Conservation (phyloP, 2,329 filamentous ascomycete species). For the Verticillium zaregamsianum region DNA sequence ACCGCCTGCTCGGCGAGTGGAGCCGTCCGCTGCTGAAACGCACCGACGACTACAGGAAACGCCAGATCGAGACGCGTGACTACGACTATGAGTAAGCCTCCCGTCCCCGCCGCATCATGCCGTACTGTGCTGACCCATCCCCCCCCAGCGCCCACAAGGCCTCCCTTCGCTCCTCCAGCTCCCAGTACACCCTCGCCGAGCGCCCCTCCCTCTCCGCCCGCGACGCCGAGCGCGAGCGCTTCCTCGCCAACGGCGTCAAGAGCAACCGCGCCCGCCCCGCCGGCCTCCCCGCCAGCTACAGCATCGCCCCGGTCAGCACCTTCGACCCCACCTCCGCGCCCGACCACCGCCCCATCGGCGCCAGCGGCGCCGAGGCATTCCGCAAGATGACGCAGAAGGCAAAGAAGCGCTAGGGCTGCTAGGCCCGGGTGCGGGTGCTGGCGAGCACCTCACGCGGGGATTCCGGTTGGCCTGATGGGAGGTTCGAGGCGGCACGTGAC, state of each 20-base stretch:
- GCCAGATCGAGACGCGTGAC: slow-evolving; percentile 59
- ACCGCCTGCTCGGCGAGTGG: slow-evolving; percentile 92
- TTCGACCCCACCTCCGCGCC: slow-evolving; percentile 48
- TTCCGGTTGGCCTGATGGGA: too few species aligned
- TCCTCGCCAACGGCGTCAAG: slow-evolving; percentile 51
- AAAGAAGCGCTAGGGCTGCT: slow-evolving; percentile 38
- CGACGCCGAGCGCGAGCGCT: slow-evolving; percentile 52
- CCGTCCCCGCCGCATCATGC: not conserved
- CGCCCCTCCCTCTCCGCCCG: slow-evolving; percentile 38
- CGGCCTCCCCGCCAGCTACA: slow-evolving; percentile 53
- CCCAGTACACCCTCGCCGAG: slow-evolving; percentile 47
- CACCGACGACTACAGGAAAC: slow-evolving; percentile 92
- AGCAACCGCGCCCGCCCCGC: slow-evolving; percentile 54
- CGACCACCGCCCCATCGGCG: slow-evolving; percentile 57
- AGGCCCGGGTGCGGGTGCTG: too few species aligned
- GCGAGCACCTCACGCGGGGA: not conserved
- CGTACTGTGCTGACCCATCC: not conserved
- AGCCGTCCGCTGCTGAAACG: slow-evolving; percentile 90
- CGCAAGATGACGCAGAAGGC: slow-evolving; percentile 61
- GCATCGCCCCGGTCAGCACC: slow-evolving; percentile 57
- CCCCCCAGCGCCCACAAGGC: slow-evolving; percentile 45
- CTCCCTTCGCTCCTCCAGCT: slow-evolving; percentile 44
- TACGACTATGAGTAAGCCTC: slow-evolving; percentile 56
- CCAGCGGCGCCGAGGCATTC: slow-evolving; percentile 61
- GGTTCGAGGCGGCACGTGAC: too few species aligned